These are phyloP conservation scores for Lanmaoa rubissima DNA, from an alignment of 768 basidiomycete genomes.

Conservation along the genomic window DNA sequence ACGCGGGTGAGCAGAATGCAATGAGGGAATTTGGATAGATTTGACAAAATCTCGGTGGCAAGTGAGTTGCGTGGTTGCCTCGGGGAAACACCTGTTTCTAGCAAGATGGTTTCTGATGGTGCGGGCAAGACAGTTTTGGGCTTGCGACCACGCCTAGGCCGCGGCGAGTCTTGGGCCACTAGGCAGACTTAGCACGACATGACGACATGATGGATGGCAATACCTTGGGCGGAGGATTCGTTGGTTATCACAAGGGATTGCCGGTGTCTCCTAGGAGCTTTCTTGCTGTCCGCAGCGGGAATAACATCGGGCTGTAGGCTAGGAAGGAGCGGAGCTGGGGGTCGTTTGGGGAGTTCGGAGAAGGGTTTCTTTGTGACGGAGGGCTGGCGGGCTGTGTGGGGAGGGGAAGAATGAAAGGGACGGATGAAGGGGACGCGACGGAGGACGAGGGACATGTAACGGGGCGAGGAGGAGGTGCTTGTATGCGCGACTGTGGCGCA, in stretches of 20 bases:
- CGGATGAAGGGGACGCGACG: conserved; percentile 13
- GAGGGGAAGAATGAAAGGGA: conserved; percentile 9
- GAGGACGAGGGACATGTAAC: conserved; percentile 11
- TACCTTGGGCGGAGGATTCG: conserved; percentile 8
- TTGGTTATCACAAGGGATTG: not conserved
- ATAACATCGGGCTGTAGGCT: not conserved
- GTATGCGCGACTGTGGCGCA: conserved; percentile 35
- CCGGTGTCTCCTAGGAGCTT: not conserved
- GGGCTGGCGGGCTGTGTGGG: not conserved
- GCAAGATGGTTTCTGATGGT: not conserved
- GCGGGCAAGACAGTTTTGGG: not conserved
- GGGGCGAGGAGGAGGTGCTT: conserved; percentile 2
- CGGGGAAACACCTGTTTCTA: not conserved
- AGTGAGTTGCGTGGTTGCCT: conserved; percentile 48
- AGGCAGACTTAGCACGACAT: not conserved
- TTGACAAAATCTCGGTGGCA: conserved; percentile 66
- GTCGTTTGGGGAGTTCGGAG: conserved; percentile 55
- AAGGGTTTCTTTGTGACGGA: conserved; percentile 49
- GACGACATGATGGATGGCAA: not conserved
- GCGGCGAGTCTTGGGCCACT: not conserved
- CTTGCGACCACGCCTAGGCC: conserved; percentile 20
- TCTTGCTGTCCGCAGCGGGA: not conserved
- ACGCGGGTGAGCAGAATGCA: conserved; percentile 90
- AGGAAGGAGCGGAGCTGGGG: not conserved
- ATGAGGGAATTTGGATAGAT: conserved; percentile 77